Evolutionary conservation across 305 asterid species (phyloP).

Genomic region (Striga hermonthica): DNA sequence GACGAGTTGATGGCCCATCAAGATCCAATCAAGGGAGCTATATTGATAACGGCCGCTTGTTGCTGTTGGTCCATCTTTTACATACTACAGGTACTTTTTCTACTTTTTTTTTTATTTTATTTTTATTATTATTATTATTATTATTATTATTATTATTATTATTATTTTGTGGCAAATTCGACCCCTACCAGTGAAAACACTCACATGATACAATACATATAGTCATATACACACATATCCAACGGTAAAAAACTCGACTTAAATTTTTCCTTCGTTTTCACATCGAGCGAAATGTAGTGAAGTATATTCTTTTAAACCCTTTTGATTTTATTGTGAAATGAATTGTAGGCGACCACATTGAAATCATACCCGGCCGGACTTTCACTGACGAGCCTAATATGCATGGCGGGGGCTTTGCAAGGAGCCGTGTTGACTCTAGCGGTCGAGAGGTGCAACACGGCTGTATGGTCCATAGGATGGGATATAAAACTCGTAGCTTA

Average conservation of each 20-base stretch:
- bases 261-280: no score
- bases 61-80: constrained; percentile 63
- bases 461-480: constrained; percentile 55
- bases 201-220: no score
- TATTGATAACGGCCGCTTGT: constrained; percentile 63
- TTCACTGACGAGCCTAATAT: constrained; percentile 57
- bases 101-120: neutral
- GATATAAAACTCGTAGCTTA: constrained; percentile 50
- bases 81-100: constrained; percentile 53
- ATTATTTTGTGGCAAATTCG: no score
- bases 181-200: no score
- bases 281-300: no score
- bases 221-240: no score
- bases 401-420: constrained; percentile 52
- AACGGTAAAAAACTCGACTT: no score
- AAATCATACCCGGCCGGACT: constrained; percentile 70
- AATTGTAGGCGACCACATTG: constrained; percentile 34
- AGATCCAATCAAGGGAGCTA: constrained; percentile 49
- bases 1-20: constrained; percentile 30
- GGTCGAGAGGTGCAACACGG: constrained; percentile 43
- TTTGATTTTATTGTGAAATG: no score
- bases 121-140: no score
- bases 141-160: no score
- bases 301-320: no score
- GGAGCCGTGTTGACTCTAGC: constrained; percentile 50